These are phyloP conservation scores for Chlamydomonas sp. DNA, from an alignment of 139 green algal species.

Conservation along the genomic window DNA sequence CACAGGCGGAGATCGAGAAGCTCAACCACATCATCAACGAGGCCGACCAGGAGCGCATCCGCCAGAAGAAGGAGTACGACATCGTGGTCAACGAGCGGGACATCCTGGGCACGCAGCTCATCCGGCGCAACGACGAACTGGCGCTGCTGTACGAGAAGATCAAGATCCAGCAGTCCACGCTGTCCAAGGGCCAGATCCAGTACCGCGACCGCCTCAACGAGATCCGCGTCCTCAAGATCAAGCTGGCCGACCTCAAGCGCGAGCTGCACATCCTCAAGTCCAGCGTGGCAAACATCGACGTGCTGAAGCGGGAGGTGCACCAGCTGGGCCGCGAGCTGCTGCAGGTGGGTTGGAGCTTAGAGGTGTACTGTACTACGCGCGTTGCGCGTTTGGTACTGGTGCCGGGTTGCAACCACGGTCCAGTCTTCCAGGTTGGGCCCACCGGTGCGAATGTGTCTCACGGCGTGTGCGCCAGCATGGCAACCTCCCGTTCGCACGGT, in stretches of 20 bases:
- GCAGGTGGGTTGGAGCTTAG: constrained; percentile 44
- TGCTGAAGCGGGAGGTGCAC: constrained; percentile 92
- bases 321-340: constrained; percentile 86
- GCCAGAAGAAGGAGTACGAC: constrained; percentile 92
- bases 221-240: constrained; percentile 91
- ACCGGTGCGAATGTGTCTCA: too few species aligned
- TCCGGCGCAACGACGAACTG: constrained; percentile 93
- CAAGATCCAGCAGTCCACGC: constrained; percentile 89
- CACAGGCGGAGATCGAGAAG: constrained; percentile 76
- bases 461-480: too few species aligned
- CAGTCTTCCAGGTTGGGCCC: too few species aligned
- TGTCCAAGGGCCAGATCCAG: constrained; percentile 88
- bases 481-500: too few species aligned
- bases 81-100: constrained; percentile 90
- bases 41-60: constrained; percentile 74
- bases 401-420: too few species aligned
- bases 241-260: constrained; percentile 82
- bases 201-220: constrained; percentile 92
- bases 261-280: constrained; percentile 87
- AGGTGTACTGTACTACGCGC: too few species aligned
- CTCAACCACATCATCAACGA: constrained; percentile 90
- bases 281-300: constrained; percentile 83
- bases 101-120: constrained; percentile 87
- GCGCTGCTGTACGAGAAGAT: constrained; percentile 96
- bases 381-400: too few species aligned